A percentile compares a stretch with the other conserved stretches of the same genome.
These are phyloP conservation scores for Scopulariopsis brevicaulis DNA, from an alignment of 2,329 filamentous ascomycete genomes.

Conservation along the genomic window DNA sequence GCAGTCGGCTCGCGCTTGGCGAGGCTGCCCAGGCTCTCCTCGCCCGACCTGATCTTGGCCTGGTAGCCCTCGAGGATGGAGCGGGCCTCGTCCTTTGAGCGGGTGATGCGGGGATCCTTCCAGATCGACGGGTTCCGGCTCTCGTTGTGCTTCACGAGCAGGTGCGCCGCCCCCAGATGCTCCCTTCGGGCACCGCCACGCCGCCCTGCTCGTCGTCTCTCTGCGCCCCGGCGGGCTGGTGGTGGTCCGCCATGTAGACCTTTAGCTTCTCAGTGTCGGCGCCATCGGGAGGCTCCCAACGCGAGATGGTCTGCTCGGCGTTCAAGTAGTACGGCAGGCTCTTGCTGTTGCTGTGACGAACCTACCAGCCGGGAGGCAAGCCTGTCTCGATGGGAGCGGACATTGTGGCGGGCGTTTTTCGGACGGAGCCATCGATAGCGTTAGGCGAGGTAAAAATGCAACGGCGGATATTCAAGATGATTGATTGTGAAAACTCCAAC, in stretches of 20 bases:
- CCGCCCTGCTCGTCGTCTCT: slow-evolving; percentile 15
- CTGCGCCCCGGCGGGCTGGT: slow-evolving; percentile 62
- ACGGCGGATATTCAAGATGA: not conserved
- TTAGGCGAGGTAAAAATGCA: not conserved
- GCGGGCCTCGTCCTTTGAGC: slow-evolving; percentile 77
- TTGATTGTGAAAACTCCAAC: no score
- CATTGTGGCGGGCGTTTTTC: not conserved
- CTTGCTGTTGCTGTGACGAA: slow-evolving; percentile 96
- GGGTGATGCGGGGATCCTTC: slow-evolving; percentile 81
- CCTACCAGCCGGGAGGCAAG: slow-evolving; percentile 81
- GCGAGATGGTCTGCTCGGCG: slow-evolving; percentile 69
- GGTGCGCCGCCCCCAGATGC: slow-evolving; percentile 88
- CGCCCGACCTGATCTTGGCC: slow-evolving; percentile 60
- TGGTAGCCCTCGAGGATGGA: slow-evolving; percentile 67
- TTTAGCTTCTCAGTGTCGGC: slow-evolving; percentile 91
- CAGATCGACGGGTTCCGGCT: slow-evolving; percentile 87
- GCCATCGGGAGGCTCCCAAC: slow-evolving; percentile 85
- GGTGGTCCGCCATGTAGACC: slow-evolving; percentile 81
- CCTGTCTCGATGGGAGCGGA: slow-evolving; percentile 46
- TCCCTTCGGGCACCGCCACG: slow-evolving; percentile 47
- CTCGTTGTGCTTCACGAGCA: slow-evolving; percentile 86
- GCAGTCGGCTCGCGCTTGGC: slow-evolving; percentile 84
- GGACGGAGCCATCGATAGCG: no score
- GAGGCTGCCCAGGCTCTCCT: slow-evolving; percentile 64
- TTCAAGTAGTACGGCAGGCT: slow-evolving; percentile 99